Base-by-base conservation (phyloP, 75 land plant genomes). In the Cupressus sempervirens region DNA sequence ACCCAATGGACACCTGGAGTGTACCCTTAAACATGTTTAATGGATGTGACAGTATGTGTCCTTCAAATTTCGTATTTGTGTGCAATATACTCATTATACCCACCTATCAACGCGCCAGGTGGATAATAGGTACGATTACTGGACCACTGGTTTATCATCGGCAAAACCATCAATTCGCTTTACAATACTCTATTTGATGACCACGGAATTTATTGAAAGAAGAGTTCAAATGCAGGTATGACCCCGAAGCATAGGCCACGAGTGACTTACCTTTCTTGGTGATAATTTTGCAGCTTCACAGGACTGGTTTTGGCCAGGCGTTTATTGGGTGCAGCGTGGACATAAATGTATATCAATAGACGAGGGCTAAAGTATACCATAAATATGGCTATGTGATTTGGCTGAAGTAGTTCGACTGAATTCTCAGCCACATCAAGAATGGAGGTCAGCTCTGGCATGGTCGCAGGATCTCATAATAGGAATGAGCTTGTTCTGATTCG, bases 401-500 rank as follows among this genome's bases (percentile, higher is more conserved):
- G 11, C 32, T 72, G 3, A 26, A 50, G 53, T 50, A 32, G 74
- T 72, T 10, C 32, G 74, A 20, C 20, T 40, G 46, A 26, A 9
- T 41, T 79, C 43, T 40, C 9, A 41, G 38, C 23, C 26, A 30
- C 30, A 12, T 4, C 10, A 20, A 32, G 48, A 40, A 93, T 95
- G 97, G 95, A 92, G 81, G 91, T 94, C 35, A 91, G 88, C 86
- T 93, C 90, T 16, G 97, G 95, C 0, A 86, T 95, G 93, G 92
- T 95, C 8, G 97, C 97, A 46, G 97, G 97, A 20, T 95, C 97
- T 9, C 84, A 93, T 91, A 92, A 91, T 35, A 84, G 94, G 56
- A 95, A 93, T 85, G 94, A 95, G 95, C 81, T 95, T 40, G 95
- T 95, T 56, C 86, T 91, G 85, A 95, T 95, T 81, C 93, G 93